A percentile compares a stretch with the other conserved stretches of the same genome.
Evolutionary conservation across 192 early-diverging fungal genomes (phyloP).

Genomic region (Linnemannia elongata): DNA sequence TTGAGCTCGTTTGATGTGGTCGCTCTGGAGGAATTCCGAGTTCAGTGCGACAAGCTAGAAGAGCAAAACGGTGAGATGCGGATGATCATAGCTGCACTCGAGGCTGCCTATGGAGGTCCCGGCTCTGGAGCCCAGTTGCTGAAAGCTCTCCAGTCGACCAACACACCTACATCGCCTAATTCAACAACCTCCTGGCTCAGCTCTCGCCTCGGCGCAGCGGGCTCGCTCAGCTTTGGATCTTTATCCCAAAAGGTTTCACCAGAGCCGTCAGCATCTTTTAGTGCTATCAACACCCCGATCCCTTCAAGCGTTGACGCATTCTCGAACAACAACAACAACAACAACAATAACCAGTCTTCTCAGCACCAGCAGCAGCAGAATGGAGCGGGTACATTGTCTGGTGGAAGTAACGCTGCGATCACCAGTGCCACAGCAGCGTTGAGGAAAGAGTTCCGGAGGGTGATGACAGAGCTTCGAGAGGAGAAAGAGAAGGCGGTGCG

Average conservation of each 20-base stretch:
- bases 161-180: background rate
- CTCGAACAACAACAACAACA: background rate
- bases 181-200: conserved; percentile 19
- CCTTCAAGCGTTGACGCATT: conserved; percentile 8
- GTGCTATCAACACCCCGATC: background rate
- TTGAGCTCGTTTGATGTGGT: conserved; percentile 36
- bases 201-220: conserved; percentile 13
- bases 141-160: conserved; percentile 13
- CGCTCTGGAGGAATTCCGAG: conserved; percentile 39
- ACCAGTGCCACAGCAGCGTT: conserved; percentile 59
- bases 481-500: conserved; percentile 66
- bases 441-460: conserved; percentile 68
- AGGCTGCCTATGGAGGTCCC: conserved; percentile 30
- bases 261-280: background rate
- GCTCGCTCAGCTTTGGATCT: conserved; percentile 24
- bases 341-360: background rate
- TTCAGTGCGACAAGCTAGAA: conserved; percentile 38
- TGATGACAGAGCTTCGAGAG: conserved; percentile 61
- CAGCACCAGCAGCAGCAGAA: background rate
- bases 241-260: conserved; percentile 11
- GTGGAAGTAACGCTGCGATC: conserved; percentile 11
- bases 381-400: background rate
- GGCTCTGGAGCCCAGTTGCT: conserved; percentile 49
- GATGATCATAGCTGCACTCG: conserved; percentile 39
- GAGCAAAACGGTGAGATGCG: conserved; percentile 55